Evolutionary conservation across 2,329 filamentous ascomycete species (phyloP), one percentile per base, ranked within the genome.

Genomic region (Diaporthe aspalathi): DNA sequence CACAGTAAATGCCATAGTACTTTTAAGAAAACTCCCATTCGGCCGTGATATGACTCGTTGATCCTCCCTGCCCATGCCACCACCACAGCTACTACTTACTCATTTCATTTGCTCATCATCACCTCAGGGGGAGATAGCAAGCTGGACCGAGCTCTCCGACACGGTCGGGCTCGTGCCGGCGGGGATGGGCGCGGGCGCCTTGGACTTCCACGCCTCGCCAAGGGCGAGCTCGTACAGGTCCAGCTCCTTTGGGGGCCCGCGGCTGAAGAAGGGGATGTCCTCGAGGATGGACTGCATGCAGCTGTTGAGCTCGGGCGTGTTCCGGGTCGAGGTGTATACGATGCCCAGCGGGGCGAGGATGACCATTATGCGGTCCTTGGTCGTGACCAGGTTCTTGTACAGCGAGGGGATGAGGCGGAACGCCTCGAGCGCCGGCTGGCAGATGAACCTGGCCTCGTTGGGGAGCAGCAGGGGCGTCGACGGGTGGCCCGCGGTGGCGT

Each of bases 351-450:
- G 72, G 40, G 72, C 72, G 8, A 73, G 72, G 45, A 72, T 69
- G 40, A 73, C 70, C 70, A 73, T 73, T 53, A 72, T 66, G 24
- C 72, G 72, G 35, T 73, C 72, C 40, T 67, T 66, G 40, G 49
- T 72, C 27, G 70, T 72, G 43, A 73, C 54, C 16, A 73, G 67
- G 29, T 73, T 73, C 43, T 73, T 71, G 66, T 72, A 72, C 12
- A 73, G 70, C n/a, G 67, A 73, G 1, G 72, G 72, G n/a, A 72
- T 69, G 27, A 72, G 66, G n/a, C 72, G 72, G 32, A 72, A 70
- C n/a, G 72, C 72, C 53, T 73, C 72, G 47, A 72, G 67, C 8
- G 72, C 72, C 5, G 72, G 70, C 60, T 73, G 72, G 22, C 72
- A 72, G 50, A 67, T 68, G n/a, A 67, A 72, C 35, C 43, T 47